Conservation (phyloP, 1,139 yeast genomes). For the Blastobotrys aristatus region DNA sequence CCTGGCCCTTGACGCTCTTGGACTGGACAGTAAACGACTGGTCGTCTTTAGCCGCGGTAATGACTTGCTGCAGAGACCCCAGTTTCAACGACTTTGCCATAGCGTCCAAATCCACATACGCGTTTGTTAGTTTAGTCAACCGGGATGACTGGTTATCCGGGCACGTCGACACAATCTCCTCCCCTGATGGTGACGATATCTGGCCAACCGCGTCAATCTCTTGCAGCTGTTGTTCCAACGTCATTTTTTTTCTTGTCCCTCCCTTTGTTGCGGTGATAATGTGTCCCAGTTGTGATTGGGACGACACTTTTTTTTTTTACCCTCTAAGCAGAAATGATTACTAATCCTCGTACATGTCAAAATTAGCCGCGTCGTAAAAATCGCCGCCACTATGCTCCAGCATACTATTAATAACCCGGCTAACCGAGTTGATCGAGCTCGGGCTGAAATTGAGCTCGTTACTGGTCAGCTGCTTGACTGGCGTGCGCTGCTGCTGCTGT, state of each 20-base stretch:
- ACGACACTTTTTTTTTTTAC: too few species aligned
- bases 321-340: too few species aligned
- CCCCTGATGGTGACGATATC: constrained; percentile 23
- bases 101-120: constrained; percentile 27
- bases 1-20: constrained; percentile 15
- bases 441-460: constrained; percentile 2
- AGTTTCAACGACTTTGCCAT: constrained; percentile 29
- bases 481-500: constrained; percentile 5
- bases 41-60: constrained; percentile 18
- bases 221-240: constrained; percentile 14
- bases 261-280: too few species aligned
- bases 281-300: too few species aligned
- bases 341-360: constrained; percentile 5
- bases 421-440: background rate
- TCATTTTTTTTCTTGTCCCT: too few species aligned
- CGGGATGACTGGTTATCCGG: constrained; percentile 16
- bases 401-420: background rate
- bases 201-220: constrained; percentile 20
- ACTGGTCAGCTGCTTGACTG: constrained; percentile 1
- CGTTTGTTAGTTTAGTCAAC: constrained; percentile 19
- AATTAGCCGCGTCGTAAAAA: too few species aligned
- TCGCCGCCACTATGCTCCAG: background rate
- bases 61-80: constrained; percentile 27
- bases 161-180: constrained; percentile 21
- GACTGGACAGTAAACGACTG: constrained; percentile 19